These are phyloP conservation scores for Coemansia furcata DNA, from an alignment of 192 early-diverging fungal genomes.

Conservation along the genomic window DNA sequence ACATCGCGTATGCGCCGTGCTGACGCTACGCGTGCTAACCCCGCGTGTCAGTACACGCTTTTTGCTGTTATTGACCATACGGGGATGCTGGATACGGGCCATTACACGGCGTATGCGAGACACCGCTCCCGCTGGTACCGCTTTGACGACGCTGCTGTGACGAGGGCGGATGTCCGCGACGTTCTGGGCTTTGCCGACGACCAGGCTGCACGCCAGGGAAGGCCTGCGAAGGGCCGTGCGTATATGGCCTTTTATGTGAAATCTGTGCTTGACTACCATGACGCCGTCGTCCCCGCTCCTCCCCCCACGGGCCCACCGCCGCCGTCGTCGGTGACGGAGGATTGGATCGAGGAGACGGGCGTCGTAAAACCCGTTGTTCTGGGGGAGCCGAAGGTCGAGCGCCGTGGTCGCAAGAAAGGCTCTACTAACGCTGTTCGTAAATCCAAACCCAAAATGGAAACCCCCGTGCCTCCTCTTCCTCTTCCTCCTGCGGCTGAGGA, in stretches of 20 bases:
- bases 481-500: background rate
- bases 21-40: constrained; percentile 54
- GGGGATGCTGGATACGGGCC: constrained; percentile 91
- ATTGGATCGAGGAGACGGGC: background rate
- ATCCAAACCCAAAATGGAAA: background rate
- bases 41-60: constrained; percentile 74
- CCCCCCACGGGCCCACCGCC: background rate
- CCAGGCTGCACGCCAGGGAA: constrained; percentile 56
- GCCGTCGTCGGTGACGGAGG: background rate
- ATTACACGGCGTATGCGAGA: constrained; percentile 85
- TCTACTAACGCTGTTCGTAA: constrained; percentile 21
- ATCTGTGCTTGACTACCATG: constrained; percentile 61
- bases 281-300: constrained; percentile 14
- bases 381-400: constrained; percentile 37
- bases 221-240: constrained; percentile 40
- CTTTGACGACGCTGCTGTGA: constrained; percentile 85
- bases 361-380: background rate
- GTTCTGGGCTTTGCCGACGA: constrained; percentile 61
- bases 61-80: constrained; percentile 93
- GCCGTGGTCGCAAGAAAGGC: constrained; percentile 51
- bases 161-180: constrained; percentile 64
- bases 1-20: constrained; percentile 30
- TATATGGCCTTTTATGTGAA: constrained; percentile 93
- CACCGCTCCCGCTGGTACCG: constrained; percentile 82
- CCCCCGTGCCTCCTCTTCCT: background rate